A percentile compares a stretch with the other conserved stretches of the same genome.
phyloP scores from a whole-genome alignment of 768 basidiomycete species.

The Cubamyces sp. region DNA sequence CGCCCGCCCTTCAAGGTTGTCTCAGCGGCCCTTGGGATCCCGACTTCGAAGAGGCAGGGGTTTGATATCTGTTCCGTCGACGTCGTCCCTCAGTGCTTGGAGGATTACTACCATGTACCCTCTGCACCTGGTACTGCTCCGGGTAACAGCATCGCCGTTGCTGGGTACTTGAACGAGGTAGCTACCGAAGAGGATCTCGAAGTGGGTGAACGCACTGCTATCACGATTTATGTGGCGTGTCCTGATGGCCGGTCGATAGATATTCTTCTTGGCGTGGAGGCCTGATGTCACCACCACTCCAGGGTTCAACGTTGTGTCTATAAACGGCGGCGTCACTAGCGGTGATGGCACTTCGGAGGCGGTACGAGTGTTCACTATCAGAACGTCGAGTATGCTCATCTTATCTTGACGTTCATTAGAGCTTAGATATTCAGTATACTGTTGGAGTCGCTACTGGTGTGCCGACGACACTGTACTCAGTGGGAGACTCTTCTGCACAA shows the following conservation, averaged over 20 bases:
- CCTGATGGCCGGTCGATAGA: not conserved
- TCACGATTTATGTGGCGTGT: not conserved
- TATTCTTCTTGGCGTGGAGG: not conserved
- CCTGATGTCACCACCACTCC: slow-evolving; percentile 7
- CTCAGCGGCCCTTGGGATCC: slow-evolving; percentile 8
- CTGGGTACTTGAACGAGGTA: slow-evolving; percentile 36
- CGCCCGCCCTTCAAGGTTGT: not conserved
- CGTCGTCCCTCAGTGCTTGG: slow-evolving; percentile 31
- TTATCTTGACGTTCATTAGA: slow-evolving; percentile 18
- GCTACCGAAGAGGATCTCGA: slow-evolving; percentile 35
- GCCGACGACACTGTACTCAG: slow-evolving; percentile 37
- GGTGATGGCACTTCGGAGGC: slow-evolving; percentile 1
- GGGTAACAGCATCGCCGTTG: slow-evolving; percentile 35
- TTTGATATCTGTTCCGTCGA: not conserved
- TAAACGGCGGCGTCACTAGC: not conserved
- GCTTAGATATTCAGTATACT: slow-evolving; percentile 43
- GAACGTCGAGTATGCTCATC: not conserved
- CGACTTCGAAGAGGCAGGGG: slow-evolving; percentile 10
- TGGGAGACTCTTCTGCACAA: slow-evolving; percentile 24
- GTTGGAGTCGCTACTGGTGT: slow-evolving; percentile 38
- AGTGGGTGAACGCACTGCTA: slow-evolving; percentile 13
- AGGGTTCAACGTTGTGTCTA: not conserved
- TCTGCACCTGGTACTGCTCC: slow-evolving; percentile 34
- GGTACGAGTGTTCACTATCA: not conserved
- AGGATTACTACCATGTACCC: slow-evolving; percentile 40